A percentile compares a stretch with the other conserved stretches of the same genome.
Conservation (phyloP, 768 basidiomycete species). For the Panaeolus papilionaceus region DNA sequence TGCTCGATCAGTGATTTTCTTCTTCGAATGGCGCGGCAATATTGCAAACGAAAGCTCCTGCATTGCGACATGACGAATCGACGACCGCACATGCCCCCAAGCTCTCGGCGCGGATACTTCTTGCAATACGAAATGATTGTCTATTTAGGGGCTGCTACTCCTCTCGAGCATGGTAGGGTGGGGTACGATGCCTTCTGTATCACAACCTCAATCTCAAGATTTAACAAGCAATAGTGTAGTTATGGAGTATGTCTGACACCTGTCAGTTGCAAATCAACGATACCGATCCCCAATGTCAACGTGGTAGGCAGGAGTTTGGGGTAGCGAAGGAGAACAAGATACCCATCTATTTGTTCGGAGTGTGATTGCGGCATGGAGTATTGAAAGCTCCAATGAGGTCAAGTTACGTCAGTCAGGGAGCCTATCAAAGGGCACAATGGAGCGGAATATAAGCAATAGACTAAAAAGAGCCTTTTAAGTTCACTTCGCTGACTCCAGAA, state of each 20-base stretch:
- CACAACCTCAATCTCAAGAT: not conserved
- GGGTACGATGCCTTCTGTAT: not conserved
- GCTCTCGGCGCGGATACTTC: not conserved
- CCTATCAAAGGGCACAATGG: not conserved
- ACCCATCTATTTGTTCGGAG: not conserved
- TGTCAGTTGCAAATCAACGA: not conserved
- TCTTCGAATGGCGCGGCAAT: too few species aligned
- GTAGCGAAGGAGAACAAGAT: not conserved
- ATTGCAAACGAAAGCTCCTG: not conserved
- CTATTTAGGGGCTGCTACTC: not conserved
- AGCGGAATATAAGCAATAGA: not conserved
- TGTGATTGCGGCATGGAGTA: not conserved
- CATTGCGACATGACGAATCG: not conserved
- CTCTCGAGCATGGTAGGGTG: not conserved
- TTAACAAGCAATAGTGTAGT: not conserved
- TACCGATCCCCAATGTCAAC: not conserved
- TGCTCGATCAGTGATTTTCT: too few species aligned
- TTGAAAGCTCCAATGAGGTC: not conserved
- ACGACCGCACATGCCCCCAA: not conserved
- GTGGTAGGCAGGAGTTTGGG: not conserved
- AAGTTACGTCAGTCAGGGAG: conserved; percentile 2
- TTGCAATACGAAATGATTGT: not conserved
- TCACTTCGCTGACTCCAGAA: not conserved
- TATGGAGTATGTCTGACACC: not conserved
- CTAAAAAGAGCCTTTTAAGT: not conserved